Percentiles rank a stretch among this genome's conserved stretches.
phyloP scores from a whole-genome alignment of 2,329 filamentous ascomycete species.

The Monilinia polystroma region DNA sequence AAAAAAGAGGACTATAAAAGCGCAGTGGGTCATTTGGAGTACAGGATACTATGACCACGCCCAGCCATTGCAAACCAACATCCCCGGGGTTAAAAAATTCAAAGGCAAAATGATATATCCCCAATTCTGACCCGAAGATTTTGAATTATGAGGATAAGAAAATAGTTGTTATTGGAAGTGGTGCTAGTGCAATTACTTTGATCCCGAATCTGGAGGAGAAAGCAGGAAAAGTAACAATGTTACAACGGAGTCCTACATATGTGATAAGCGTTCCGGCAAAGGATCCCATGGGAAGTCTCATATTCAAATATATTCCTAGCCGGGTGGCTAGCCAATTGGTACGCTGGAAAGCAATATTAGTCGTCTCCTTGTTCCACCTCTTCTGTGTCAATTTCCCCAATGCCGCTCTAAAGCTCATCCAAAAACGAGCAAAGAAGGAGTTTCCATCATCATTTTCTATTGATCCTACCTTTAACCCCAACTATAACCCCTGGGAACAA shows the following conservation, averaged over 20 bases:
- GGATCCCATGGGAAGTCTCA: slow-evolving; percentile 3
- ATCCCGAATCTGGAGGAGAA: slow-evolving; percentile 65
- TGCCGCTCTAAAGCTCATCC: slow-evolving; percentile 50
- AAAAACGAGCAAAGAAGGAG: slow-evolving; percentile 45
- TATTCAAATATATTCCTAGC: slow-evolving; percentile 43
- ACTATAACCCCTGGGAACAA: slow-evolving; percentile 70
- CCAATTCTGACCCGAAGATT: slow-evolving; percentile 69
- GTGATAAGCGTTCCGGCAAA: slow-evolving; percentile 49
- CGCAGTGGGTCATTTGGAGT: slow-evolving; percentile 56
- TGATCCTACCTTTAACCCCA: slow-evolving; percentile 63
- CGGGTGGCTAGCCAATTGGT: slow-evolving; percentile 44
- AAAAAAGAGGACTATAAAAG: slow-evolving; percentile 36
- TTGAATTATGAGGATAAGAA: slow-evolving; percentile 63
- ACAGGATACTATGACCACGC: slow-evolving; percentile 67
- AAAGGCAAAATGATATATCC: slow-evolving; percentile 62
- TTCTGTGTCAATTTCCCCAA: slow-evolving; percentile 55
- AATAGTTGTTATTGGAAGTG: slow-evolving; percentile 43
- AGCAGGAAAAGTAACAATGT: slow-evolving; percentile 68
- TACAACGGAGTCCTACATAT: slow-evolving; percentile 75
- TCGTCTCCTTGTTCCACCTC: slow-evolving; percentile 49
- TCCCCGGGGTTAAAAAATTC: slow-evolving; percentile 61
- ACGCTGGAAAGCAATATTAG: slow-evolving; percentile 52
- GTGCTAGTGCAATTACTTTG: slow-evolving; percentile 76
- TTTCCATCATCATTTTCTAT: slow-evolving; percentile 55
- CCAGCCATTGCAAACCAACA: slow-evolving; percentile 51